Percentiles rank a stretch among this genome's conserved stretches.
Evolutionary conservation across 768 basidiomycete genomes (phyloP).

Genomic region (Mycena galopus): DNA sequence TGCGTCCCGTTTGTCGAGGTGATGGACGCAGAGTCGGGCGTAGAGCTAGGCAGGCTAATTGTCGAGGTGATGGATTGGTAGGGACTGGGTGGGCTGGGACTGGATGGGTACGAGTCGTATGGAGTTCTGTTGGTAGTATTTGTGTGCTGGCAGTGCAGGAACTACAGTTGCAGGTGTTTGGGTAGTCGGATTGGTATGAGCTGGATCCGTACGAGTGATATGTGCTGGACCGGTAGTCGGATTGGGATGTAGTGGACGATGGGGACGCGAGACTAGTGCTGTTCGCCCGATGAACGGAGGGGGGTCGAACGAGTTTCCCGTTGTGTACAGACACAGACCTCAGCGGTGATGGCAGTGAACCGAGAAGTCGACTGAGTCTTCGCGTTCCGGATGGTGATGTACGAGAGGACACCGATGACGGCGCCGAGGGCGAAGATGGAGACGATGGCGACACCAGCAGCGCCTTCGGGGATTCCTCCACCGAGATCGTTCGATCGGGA

Average conservation of each 20-base stretch:
- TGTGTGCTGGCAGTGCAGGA: conserved; percentile 13
- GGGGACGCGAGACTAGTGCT: conserved; percentile 13
- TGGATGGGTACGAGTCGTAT: no score
- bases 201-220: conserved; percentile 2
- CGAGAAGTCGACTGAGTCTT: conserved; percentile 16
- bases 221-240: conserved; percentile 4
- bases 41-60: conserved; percentile 6
- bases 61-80: conserved; percentile 20
- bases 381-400: conserved; percentile 12
- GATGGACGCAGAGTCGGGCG: conserved; percentile 7
- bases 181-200: background rate
- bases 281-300: conserved; percentile 2
- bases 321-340: conserved; percentile 11
- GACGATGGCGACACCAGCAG: background rate
- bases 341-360: conserved; percentile 9
- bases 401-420: background rate
- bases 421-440: no score
- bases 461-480: conserved; percentile 21
- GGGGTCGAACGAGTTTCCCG: conserved; percentile 14
- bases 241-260: conserved; percentile 11
- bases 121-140: conserved; percentile 9
- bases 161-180: conserved; percentile 9
- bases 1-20: conserved; percentile 13
- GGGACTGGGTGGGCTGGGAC: conserved; percentile 14
- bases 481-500: conserved; percentile 10